A percentile compares a stretch with the other conserved stretches of the same genome.
phyloP scores from a whole-genome alignment of 441 rosid genomes.

The Bruguiera hainesii region DNA sequence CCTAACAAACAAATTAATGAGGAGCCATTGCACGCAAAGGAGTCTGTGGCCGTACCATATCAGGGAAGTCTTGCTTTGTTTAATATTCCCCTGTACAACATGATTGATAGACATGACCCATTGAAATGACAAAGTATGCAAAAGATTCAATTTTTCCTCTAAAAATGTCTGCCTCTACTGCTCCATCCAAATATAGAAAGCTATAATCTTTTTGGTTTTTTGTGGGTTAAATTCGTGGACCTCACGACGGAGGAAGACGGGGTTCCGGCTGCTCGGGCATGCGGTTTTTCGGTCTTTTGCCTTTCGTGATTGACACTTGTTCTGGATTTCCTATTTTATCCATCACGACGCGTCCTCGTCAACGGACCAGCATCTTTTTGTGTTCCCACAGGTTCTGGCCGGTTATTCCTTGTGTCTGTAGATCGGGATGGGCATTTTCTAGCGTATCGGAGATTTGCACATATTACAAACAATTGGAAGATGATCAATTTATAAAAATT shows the following conservation, averaged over 20 bases:
- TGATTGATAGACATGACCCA: constrained; percentile 5
- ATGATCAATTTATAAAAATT: too few relatives aligned
- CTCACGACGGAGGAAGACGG: background rate
- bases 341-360: too few relatives aligned
- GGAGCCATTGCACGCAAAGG: background rate
- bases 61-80: constrained; percentile 7
- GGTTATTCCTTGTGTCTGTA: too few relatives aligned
- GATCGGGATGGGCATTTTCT: too few relatives aligned
- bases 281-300: background rate
- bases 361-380: too few relatives aligned
- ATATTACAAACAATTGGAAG: too few relatives aligned
- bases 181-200: background rate
- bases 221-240: background rate
- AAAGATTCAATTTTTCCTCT: too few relatives aligned
- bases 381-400: too few relatives aligned
- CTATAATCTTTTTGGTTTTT: too few relatives aligned
- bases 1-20: background rate
- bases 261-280: too few relatives aligned
- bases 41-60: constrained; percentile 4
- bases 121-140: constrained; percentile 7
- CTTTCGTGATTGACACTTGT: background rate
- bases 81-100: background rate
- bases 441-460: too few relatives aligned
- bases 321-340: background rate
- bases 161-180: background rate